Base-by-base conservation (phyloP, 495 filamentous ascomycete genomes). In the Amorphotheca resinae region DNA sequence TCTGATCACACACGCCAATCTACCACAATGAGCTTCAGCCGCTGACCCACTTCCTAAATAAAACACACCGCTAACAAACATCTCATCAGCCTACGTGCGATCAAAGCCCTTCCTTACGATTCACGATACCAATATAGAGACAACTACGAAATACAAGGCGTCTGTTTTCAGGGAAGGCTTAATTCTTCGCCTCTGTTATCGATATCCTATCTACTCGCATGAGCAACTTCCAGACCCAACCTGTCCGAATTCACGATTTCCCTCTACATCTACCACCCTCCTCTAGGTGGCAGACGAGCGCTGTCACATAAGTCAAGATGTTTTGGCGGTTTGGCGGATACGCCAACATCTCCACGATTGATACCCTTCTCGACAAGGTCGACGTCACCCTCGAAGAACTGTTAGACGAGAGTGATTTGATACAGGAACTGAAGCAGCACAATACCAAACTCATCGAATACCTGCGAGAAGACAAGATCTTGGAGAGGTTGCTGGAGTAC, bases 281-380 rank as follows among this genome's bases (percentile, higher is more conserved):
- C 23, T 12, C 9, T 26, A 43, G 31, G 51, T 45, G 45, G 42
- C 47, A 49, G 39, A 40, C 49, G 42, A 62, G 63, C 42, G 60
- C 64, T 48, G 58, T 64, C 44, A 66, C 61, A 56, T 66, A 68
- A 53, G 46, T 59, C 80, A 86, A 62, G 65, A 95, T 95, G 88
- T 95, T 95, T 63, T 95, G 88, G 88, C 79, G 87, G 63, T 95
- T 95, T 68, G 88, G 93, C 68, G 87, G 87, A 60, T 96, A 96
- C 73, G 84, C 89, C 64, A 93, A 84, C 70, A 80, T 93, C 66
- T 95, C 89, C 55, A 82, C 87, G 52, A 82, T 98, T 62, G 93
- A 96, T 64, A 87, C 77, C 53, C 82, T 96, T 52, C 87, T 99
- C 54, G 91, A 96, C 50, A 93, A 93, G 64, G 78, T 84, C 49